phyloP scores from a whole-genome alignment of 2,329 filamentous ascomycete species.

The Talaromyces sp. region DNA sequence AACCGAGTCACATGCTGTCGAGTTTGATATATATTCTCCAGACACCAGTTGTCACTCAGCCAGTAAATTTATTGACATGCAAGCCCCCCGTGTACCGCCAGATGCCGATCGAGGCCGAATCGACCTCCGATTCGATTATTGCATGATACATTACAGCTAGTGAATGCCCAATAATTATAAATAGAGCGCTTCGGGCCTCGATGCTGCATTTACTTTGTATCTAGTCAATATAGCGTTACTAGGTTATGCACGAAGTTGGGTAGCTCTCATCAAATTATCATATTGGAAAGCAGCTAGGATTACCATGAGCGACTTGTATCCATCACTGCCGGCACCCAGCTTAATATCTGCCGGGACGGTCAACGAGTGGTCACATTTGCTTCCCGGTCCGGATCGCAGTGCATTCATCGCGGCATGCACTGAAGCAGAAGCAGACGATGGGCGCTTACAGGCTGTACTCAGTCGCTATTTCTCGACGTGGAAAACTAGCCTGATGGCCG shows the following conservation, averaged over 20 bases:
- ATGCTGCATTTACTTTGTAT: not conserved
- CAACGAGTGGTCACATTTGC: constrained; percentile 4
- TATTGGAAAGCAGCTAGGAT: not conserved
- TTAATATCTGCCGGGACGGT: not conserved
- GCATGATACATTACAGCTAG: not conserved
- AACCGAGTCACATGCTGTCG: not conserved
- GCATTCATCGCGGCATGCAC: constrained; percentile 5
- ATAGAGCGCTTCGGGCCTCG: not conserved
- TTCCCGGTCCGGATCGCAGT: constrained; percentile 2
- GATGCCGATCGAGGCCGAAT: not conserved
- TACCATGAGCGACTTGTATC: not conserved
- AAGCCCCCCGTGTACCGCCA: not conserved
- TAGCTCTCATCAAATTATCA: not conserved
- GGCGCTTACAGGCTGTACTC: constrained; percentile 2
- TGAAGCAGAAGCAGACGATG: constrained; percentile 4
- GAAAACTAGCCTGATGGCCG: constrained; percentile 6
- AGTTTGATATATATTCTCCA: not conserved
- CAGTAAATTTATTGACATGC: not conserved
- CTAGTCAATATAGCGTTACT: not conserved
- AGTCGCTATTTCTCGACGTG: constrained; percentile 6
- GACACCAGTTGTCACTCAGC: no score
- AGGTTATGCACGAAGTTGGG: not conserved
- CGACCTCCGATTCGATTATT: not conserved
- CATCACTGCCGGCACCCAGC: not conserved
- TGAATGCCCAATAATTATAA: not conserved